Conservation (phyloP, 2,329 filamentous ascomycete species). For the Colletotrichum sojae region DNA sequence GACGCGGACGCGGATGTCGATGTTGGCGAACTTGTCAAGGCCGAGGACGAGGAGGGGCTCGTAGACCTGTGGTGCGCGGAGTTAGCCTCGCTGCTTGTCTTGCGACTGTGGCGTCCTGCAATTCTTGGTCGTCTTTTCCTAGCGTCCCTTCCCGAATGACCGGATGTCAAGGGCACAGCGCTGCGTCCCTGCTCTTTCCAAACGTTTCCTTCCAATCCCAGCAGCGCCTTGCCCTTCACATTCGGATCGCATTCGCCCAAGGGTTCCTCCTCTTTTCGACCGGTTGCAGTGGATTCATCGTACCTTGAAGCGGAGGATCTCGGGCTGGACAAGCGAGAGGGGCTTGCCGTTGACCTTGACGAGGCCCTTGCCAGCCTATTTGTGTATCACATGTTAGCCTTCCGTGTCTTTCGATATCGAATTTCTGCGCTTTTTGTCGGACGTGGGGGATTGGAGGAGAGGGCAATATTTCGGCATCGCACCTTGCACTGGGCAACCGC, state of each 20-base stretch:
- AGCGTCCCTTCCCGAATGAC: neutral
- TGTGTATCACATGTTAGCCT: constrained; percentile 48
- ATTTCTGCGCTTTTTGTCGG: constrained; percentile 9
- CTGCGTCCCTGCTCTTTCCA: neutral
- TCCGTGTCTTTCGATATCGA: constrained; percentile 30
- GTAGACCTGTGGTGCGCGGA: constrained; percentile 78
- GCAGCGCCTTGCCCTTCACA: constrained; percentile 16
- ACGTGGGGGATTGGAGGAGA: neutral
- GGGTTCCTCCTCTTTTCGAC: constrained; percentile 29
- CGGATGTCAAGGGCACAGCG: constrained; percentile 7
- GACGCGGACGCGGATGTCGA: constrained; percentile 98
- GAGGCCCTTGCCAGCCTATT: constrained; percentile 74
- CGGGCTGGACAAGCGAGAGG: constrained; percentile 92
- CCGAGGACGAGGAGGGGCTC: constrained; percentile 98
- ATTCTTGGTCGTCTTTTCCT: neutral
- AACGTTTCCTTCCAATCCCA: neutral
- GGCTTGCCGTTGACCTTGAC: constrained; percentile 99
- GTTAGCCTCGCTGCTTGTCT: neutral
- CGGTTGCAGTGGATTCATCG: constrained; percentile 47
- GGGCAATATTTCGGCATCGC: constrained; percentile 9
- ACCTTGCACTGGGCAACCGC: constrained; percentile 84
- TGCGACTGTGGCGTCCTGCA: neutral
- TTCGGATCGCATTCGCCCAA: neutral
- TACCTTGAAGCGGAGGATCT: constrained; percentile 98
- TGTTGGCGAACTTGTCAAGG: constrained; percentile 95